phyloP scores from a whole-genome alignment of 345 rosid species.

The Populus alba region DNA sequence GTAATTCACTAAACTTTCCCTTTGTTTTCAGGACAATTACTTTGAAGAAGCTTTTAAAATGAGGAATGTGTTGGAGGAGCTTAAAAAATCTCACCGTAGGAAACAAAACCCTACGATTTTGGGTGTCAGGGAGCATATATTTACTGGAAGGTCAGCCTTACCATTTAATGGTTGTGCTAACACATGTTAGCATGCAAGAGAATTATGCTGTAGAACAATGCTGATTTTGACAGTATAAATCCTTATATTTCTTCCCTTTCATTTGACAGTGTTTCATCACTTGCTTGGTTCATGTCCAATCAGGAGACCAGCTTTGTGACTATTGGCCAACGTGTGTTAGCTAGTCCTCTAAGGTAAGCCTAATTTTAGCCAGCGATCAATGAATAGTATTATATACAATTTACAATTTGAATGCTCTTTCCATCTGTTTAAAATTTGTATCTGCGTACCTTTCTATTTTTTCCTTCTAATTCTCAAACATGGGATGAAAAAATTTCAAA shows the following conservation, averaged over 20 bases:
- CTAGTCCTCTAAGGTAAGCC: slow-evolving; percentile 85
- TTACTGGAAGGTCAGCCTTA: slow-evolving; percentile 84
- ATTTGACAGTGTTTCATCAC: slow-evolving; percentile 85
- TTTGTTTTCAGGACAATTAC: slow-evolving; percentile 76
- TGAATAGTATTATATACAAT: background rate
- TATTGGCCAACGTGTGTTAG: slow-evolving; percentile 91
- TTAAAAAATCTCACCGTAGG: slow-evolving; percentile 46
- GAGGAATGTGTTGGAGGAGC: slow-evolving; percentile 91
- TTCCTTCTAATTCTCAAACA: background rate
- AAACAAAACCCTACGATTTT: slow-evolving; percentile 72
- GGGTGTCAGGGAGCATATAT: slow-evolving; percentile 95
- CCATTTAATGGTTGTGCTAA: slow-evolving; percentile 1
- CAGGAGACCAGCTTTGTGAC: slow-evolving; percentile 98
- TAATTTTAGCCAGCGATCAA: background rate
- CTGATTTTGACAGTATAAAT: background rate
- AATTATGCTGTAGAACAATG: background rate
- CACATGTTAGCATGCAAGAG: background rate
- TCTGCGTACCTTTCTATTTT: background rate
- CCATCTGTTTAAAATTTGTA: background rate
- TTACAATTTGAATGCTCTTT: background rate
- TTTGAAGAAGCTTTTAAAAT: slow-evolving; percentile 98
- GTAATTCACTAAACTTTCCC: slow-evolving; percentile 10
- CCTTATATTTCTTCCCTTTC: slow-evolving; percentile 15
- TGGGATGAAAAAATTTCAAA: background rate
- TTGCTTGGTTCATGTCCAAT: slow-evolving; percentile 99